Evolutionary conservation across 1,284 basidiomycete genomes (phyloP).

Genomic region (Ganoderma sinense): DNA sequence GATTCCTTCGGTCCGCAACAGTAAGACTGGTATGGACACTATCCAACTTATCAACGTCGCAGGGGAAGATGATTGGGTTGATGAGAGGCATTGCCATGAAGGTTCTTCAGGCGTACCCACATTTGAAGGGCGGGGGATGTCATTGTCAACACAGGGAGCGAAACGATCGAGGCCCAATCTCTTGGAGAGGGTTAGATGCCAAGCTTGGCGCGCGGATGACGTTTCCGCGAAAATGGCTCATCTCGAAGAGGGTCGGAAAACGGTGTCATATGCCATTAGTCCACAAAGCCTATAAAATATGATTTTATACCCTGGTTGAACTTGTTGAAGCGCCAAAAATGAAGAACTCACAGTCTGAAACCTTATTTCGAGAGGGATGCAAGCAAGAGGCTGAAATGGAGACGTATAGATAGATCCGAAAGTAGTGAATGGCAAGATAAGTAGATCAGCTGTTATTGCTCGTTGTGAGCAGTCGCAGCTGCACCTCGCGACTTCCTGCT

Average conservation of each 20-base stretch:
- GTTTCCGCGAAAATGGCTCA: not conserved
- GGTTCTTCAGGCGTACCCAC: not conserved
- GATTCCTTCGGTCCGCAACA: not conserved
- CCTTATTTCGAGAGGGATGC: not conserved
- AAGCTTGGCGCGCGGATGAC: not conserved
- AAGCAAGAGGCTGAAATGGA: not conserved
- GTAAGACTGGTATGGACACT: not conserved
- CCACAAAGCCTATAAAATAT: not conserved
- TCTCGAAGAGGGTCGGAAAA: not conserved
- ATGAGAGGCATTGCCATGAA: not conserved
- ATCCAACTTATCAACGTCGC: not conserved
- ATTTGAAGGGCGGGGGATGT: not conserved
- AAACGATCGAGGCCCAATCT: not conserved
- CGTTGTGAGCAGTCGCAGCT: not conserved
- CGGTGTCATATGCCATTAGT: not conserved
- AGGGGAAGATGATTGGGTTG: not conserved
- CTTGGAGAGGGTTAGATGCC: not conserved
- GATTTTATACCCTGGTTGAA: not conserved
- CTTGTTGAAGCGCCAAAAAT: not conserved
- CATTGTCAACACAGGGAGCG: not conserved
- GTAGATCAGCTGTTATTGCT: constrained; percentile 9
- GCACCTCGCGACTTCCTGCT: constrained; percentile 29
- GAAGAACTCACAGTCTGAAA: not conserved
- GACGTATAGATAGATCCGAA: not conserved
- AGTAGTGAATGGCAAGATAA: not conserved